Percentiles rank a stretch among this genome's conserved stretches.
Evolutionary conservation across 257 asterid species (phyloP).

Genomic region (Penstemon newberryi): DNA sequence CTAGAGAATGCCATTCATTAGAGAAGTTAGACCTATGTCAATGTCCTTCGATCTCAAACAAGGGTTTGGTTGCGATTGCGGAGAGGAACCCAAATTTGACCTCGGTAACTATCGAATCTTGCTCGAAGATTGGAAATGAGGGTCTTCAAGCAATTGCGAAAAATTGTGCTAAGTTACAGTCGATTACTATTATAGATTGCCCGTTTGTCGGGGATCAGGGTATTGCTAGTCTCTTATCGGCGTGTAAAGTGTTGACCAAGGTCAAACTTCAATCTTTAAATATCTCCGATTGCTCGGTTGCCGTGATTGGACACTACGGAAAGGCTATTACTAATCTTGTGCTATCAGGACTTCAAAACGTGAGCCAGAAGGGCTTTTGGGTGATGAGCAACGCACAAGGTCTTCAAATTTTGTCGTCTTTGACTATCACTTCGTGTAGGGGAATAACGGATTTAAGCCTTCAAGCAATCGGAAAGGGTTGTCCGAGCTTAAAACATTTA

Average conservation of each 20-base stretch:
- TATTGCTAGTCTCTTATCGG: conserved; percentile 55
- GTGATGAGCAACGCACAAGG: conserved; percentile 85
- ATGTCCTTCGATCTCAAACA: conserved; percentile 68
- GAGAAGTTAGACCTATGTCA: conserved; percentile 81
- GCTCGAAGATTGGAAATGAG: conserved; percentile 64
- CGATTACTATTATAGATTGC: conserved; percentile 69
- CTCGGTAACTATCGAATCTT: conserved; percentile 65
- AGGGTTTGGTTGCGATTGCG: conserved; percentile 68
- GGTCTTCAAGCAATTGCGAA: conserved; percentile 64
- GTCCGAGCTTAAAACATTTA: conserved; percentile 59
- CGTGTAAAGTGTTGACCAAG: conserved; percentile 51
- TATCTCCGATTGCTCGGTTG: conserved; percentile 74
- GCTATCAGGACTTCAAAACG: conserved; percentile 61
- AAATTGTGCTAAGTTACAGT: conserved; percentile 64
- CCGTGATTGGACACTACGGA: conserved; percentile 82
- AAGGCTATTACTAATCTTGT: conserved; percentile 60
- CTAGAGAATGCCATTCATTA: conserved; percentile 70
- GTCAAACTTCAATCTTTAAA: conserved; percentile 70
- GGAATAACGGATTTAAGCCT: conserved; percentile 75
- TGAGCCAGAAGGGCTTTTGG: conserved; percentile 91
- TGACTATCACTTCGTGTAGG: conserved; percentile 58
- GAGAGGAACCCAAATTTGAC: conserved; percentile 63
- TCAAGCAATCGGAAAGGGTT: conserved; percentile 67
- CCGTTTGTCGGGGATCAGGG: conserved; percentile 82
- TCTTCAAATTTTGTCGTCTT: conserved; percentile 52